A percentile compares a stretch with the other conserved stretches of the same genome.
Conservation (phyloP, 1,139 yeast genomes). For the Arxiozyma slooffiae region DNA sequence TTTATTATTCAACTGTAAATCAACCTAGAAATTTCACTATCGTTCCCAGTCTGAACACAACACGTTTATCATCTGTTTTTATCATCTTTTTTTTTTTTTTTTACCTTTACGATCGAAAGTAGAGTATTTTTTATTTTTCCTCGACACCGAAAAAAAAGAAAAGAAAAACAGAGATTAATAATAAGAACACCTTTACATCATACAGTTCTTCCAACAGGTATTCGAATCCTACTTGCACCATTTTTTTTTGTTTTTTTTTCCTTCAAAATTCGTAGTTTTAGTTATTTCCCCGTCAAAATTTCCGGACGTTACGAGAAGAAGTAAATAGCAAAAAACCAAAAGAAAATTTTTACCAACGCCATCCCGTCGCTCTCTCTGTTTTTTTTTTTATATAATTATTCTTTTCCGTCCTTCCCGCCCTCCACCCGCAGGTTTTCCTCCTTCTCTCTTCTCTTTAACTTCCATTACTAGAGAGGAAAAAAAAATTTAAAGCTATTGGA, state of each 20-base stretch:
- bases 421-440: neutral
- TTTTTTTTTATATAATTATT: too few relatives aligned
- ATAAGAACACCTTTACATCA: neutral
- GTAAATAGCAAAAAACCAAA: too few relatives aligned
- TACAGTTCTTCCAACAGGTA: neutral
- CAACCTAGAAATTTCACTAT: too few relatives aligned
- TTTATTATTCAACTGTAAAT: too few relatives aligned
- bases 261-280: neutral
- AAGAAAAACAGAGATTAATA: too few relatives aligned
- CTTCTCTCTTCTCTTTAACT: neutral
- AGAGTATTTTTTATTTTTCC: neutral
- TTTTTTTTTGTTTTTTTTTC: too few relatives aligned
- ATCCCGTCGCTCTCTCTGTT: too few relatives aligned
- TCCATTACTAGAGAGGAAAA: neutral
- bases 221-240: neutral
- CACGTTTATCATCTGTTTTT: too few relatives aligned
- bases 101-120: neutral
- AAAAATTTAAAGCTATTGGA: neutral
- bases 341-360: neutral
- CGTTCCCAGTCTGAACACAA: too few relatives aligned
- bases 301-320: neutral
- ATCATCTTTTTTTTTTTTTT: too few relatives aligned
- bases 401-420: neutral
- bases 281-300: neutral
- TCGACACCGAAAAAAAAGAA: neutral